A percentile compares a stretch with the other conserved stretches of the same genome.
Conservation (phyloP, 2,329 filamentous ascomycete genomes). For the Leptographium lundbergii region DNA sequence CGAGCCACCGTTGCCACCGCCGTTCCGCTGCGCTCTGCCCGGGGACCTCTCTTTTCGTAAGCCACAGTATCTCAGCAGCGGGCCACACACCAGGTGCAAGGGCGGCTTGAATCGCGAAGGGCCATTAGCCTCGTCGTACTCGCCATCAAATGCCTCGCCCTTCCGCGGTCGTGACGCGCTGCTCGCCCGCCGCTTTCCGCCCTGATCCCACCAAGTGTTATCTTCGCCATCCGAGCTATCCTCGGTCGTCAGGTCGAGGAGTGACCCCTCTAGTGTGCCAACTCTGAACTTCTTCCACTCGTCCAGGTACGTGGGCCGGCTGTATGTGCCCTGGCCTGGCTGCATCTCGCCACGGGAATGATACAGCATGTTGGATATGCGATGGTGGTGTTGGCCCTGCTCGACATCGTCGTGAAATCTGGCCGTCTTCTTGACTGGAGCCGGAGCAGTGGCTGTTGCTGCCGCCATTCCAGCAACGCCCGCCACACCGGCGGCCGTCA, state of each 20-base stretch:
- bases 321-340: conserved; percentile 44
- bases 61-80: conserved; percentile 79
- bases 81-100: conserved; percentile 80
- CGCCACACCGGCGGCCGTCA: not conserved
- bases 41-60: conserved; percentile 51
- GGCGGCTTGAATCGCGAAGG: conserved; percentile 70
- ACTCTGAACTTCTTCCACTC: conserved; percentile 62
- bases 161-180: conserved; percentile 35
- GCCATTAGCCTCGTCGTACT: conserved; percentile 50
- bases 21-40: conserved; percentile 23
- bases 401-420: conserved; percentile 16
- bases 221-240: conserved; percentile 27
- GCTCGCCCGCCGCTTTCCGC: conserved; percentile 33
- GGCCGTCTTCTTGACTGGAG: conserved; percentile 7
- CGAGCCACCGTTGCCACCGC: conserved; percentile 10
- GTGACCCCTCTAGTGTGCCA: conserved; percentile 42
- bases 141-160: conserved; percentile 53
- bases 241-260: conserved; percentile 46
- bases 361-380: conserved; percentile 28
- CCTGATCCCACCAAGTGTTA: conserved; percentile 66
- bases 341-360: conserved; percentile 27
- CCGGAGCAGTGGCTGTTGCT: not conserved
- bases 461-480: not conserved
- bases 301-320: conserved; percentile 47
- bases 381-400: conserved; percentile 22